A percentile compares a stretch with the other conserved stretches of the same genome.
These are phyloP conservation scores for Fomitopsis palustris DNA, from an alignment of 1,284 basidiomycete genomes.

Conservation along the genomic window DNA sequence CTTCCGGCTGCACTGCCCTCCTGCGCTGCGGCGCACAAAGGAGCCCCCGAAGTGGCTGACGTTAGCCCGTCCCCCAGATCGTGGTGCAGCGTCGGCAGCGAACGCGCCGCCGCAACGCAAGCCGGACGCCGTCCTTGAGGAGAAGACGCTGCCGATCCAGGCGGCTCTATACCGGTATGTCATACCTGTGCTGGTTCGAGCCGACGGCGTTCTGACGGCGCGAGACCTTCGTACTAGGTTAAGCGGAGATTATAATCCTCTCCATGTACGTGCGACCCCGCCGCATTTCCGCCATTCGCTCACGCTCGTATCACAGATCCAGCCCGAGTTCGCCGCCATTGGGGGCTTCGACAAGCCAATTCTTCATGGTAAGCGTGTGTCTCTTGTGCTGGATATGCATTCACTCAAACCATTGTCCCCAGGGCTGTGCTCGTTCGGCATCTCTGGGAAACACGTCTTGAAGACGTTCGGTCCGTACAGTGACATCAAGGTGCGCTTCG, in stretches of 20 bases:
- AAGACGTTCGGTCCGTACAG: slow-evolving; percentile 84
- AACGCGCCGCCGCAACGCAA: slow-evolving; percentile 83
- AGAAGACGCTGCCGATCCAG: slow-evolving; percentile 80
- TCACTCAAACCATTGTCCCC: neutral
- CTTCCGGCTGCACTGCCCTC: neutral
- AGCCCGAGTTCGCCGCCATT: slow-evolving; percentile 89
- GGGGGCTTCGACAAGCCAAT: slow-evolving; percentile 95
- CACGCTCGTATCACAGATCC: slow-evolving; percentile 55
- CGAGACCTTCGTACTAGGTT: slow-evolving; percentile 44
- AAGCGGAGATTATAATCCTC: slow-evolving; percentile 89
- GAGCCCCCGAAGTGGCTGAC: neutral
- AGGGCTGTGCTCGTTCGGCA: slow-evolving; percentile 91
- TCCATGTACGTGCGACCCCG: slow-evolving; percentile 61
- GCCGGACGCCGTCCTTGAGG: slow-evolving; percentile 84
- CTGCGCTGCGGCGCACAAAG: neutral
- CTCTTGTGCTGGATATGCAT: neutral
- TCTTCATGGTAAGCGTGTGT: slow-evolving; percentile 50
- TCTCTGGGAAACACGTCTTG: slow-evolving; percentile 91
- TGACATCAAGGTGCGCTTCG: slow-evolving; percentile 96
- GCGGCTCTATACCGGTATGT: slow-evolving; percentile 86
- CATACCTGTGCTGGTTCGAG: neutral
- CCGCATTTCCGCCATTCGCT: neutral
- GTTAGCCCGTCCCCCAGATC: slow-evolving; percentile 49
- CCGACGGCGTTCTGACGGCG: neutral
- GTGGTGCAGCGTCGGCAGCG: slow-evolving; percentile 83